Evolutionary conservation across 2,329 filamentous ascomycete species (phyloP).

Genomic region (Colletotrichum gloeosporioides): DNA sequence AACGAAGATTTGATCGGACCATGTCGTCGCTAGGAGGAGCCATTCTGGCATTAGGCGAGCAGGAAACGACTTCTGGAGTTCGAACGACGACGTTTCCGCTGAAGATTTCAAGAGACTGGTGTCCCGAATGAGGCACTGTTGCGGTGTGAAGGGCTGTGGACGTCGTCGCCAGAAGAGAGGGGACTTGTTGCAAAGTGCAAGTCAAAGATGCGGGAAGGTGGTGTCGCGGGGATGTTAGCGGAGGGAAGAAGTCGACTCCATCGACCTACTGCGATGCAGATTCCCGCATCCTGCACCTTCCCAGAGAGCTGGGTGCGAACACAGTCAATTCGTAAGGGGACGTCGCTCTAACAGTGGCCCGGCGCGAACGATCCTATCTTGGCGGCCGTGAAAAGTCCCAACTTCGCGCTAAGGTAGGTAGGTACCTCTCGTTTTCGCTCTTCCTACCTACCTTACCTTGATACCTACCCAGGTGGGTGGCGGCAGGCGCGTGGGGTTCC

Average conservation of each 20-base stretch:
- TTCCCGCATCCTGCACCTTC: background rate
- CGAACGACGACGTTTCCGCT: background rate
- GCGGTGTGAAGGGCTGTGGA: background rate
- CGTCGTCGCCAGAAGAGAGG: background rate
- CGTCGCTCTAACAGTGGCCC: background rate
- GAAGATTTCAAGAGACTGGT: background rate
- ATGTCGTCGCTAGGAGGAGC: background rate
- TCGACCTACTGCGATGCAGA: no score
- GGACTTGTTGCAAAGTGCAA: background rate
- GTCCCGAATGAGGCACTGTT: background rate
- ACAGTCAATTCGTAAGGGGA: background rate
- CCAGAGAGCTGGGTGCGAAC: background rate
- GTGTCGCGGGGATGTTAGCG: background rate
- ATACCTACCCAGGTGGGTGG: background rate
- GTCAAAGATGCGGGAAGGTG: background rate
- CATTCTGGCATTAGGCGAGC: background rate
- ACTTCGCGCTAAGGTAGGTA: background rate
- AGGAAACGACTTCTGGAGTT: background rate
- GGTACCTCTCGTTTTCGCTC: background rate
- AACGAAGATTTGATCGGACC: background rate
- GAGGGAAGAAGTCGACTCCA: background rate
- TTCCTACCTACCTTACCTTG: background rate
- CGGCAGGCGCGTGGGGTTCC: background rate
- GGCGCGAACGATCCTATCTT: no score
- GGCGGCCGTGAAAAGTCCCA: background rate